Evolutionary conservation across 2,329 filamentous ascomycete species (phyloP), one percentile per base, ranked within the genome.

Genomic region (Calonectria fujianensis): DNA sequence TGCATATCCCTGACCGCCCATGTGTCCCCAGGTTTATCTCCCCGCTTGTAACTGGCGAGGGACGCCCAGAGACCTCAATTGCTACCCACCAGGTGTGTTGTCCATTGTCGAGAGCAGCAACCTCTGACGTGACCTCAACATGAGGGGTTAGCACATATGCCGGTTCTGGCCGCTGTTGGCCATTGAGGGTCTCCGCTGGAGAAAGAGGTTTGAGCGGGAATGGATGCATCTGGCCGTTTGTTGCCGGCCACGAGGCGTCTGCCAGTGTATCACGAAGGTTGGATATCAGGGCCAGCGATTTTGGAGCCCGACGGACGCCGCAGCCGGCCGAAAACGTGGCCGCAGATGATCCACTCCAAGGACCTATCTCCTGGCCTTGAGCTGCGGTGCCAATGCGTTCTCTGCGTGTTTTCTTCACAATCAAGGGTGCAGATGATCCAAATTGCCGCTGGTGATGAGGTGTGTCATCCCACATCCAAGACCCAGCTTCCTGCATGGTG

Each of bases 31-130:
- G 14, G 45, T 64, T 57, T n/a, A 24, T 8, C 14, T 32, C 65
- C 20, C 27, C 71, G 35, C 65, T 31, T n/a, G 61, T 27, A 13
- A 69, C 31, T 27, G 66, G 14, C 73, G 73, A 79, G 13, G 67
- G 72, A 59, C 85, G 85, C 11, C 86, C 85, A 18, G 84, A 87
- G 48, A 91, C 77, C 79, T 91, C 87, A 66, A 91, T 84, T 4
- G 88, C 88, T 2, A 84, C 87, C 89, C 87, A 91, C n/a, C 90
- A 75, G 14, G 77, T 82, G 39, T 81, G 79, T 48, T 80, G 79
- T 4, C 81, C 83, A 48, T 84, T 81, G 8, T 84, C 80, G 1
- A 87, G 78, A 1, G 83, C 79, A 7, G 81, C 82, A 8, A 83
- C 79, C 64, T 89, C 87, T 1, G 88, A 85, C 0, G 84, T 88